phyloP scores from a whole-genome alignment of 148 eudicot genomes.

The Mesembryanthemum crystallinum region DNA sequence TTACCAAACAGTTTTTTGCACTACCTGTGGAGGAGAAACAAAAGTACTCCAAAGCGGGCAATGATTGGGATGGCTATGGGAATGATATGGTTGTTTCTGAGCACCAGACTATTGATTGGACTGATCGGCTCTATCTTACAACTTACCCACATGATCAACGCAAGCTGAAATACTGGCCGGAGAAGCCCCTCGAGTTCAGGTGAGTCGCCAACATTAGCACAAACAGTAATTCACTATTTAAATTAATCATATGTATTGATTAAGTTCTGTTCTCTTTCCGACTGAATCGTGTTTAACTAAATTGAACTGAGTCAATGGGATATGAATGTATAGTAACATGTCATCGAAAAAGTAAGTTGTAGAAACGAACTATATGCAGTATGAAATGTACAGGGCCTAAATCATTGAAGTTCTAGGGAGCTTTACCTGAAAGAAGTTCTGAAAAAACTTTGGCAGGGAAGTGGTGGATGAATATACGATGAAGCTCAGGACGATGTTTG shows the following conservation, averaged over 20 bases:
- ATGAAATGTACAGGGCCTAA: too few species aligned
- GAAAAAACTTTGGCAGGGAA: slow-evolving; percentile 23
- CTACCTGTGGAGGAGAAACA: slow-evolving; percentile 56
- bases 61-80: slow-evolving; percentile 58
- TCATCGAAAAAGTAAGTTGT: too few species aligned
- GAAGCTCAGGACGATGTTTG: slow-evolving; percentile 17
- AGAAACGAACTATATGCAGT: too few species aligned
- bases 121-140: slow-evolving; percentile 53
- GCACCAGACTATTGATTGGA: slow-evolving; percentile 59
- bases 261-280: neutral
- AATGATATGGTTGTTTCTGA: slow-evolving; percentile 41
- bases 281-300: too few species aligned
- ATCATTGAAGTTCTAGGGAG: neutral
- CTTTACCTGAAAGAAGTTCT: neutral
- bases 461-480: slow-evolving; percentile 26
- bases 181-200: slow-evolving; percentile 53
- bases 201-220: slow-evolving; percentile 16
- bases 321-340: too few species aligned
- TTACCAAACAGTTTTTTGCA: slow-evolving; percentile 47
- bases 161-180: slow-evolving; percentile 56
- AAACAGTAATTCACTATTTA: neutral
- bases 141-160: slow-evolving; percentile 39
- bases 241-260: neutral
- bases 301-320: too few species aligned
- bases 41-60: slow-evolving; percentile 30